A percentile compares a stretch with the other conserved stretches of the same genome.
Conservation (phyloP, 768 basidiomycete genomes). For the Sporobolomyces phaffii region DNA sequence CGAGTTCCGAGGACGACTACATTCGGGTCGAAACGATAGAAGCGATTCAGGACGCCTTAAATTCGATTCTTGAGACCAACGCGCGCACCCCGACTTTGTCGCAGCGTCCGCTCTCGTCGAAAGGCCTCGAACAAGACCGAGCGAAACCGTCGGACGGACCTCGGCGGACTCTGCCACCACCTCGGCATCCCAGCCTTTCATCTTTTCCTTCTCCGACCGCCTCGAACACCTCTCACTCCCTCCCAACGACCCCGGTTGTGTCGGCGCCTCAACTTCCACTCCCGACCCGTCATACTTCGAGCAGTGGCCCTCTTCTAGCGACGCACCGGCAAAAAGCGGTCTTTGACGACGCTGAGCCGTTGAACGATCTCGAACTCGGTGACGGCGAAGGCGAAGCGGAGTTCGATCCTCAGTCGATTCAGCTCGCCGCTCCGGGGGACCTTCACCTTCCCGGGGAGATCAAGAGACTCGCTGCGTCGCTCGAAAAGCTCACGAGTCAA, state of each 20-base stretch:
- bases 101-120: background rate
- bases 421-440: conserved; percentile 79
- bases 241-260: background rate
- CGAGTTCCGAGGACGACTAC: conserved; percentile 53
- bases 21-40: conserved; percentile 79
- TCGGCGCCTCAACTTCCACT: conserved; percentile 18
- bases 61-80: conserved; percentile 90
- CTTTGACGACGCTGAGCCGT: conserved; percentile 51
- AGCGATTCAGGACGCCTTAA: conserved; percentile 90
- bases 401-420: conserved; percentile 52
- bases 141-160: background rate
- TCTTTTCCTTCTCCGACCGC: conserved; percentile 4
- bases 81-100: background rate
- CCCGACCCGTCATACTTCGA: conserved; percentile 8
- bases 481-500: conserved; percentile 70
- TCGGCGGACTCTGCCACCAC: conserved; percentile 10
- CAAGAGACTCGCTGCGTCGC: conserved; percentile 65
- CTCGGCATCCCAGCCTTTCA: conserved; percentile 9
- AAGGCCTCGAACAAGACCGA: background rate
- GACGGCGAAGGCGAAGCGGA: conserved; percentile 48
- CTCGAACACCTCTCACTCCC: conserved; percentile 40
- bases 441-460: conserved; percentile 84
- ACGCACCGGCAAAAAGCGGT: conserved; percentile 36
- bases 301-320: background rate
- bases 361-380: conserved; percentile 44